Base-by-base conservation (phyloP, 345 rosid species). In the Citrus trifoliata region DNA sequence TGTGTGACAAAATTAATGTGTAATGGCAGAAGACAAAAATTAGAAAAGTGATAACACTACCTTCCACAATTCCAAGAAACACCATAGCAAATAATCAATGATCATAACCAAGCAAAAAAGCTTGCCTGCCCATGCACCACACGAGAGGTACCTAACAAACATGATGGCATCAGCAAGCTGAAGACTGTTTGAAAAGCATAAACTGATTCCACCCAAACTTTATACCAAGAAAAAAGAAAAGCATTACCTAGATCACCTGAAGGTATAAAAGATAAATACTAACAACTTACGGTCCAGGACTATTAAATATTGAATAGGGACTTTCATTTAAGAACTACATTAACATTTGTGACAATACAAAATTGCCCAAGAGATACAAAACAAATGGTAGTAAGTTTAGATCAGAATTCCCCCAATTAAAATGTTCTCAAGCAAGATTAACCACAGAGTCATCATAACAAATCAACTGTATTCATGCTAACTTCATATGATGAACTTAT, bases 91-190 rank as follows among this genome's bases (percentile, higher is more conserved):
- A 83, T 83, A 91, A 89, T 94, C 94, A 22, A 93, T 83, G 19
- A 94, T 92, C 97, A 96, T 92, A 81, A 96, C 98, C 90, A 91
- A 83, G 86, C 98, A 91, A 73, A 93, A 94, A 61, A 94, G 88
- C 82, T 94, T 95, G 75, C 99, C 97, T 2, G 97, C 98, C 99
- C 97, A 94, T 56, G 93, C 80, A 76, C 99, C 98, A 80, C 98
- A 93, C 0, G 99, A 87, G 7, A 96, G 97, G 70, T 75, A 63
- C 70, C 78, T 75, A 55, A 63, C 32, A 63, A 33, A 28, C 27
- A 27, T 63, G 12, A 35, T 27, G 30, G 40, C 33, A 24, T 63
- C 42, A 75, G 58, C 70, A 63, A 61, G 12, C 10, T 10, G 30
- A 42, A 63, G 22, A 40, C 42, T 9, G 7, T 60, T 66, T 73